These are phyloP conservation scores for Polyplosphaeria fusca DNA, from an alignment of 495 filamentous ascomycete genomes.

Conservation along the genomic window DNA sequence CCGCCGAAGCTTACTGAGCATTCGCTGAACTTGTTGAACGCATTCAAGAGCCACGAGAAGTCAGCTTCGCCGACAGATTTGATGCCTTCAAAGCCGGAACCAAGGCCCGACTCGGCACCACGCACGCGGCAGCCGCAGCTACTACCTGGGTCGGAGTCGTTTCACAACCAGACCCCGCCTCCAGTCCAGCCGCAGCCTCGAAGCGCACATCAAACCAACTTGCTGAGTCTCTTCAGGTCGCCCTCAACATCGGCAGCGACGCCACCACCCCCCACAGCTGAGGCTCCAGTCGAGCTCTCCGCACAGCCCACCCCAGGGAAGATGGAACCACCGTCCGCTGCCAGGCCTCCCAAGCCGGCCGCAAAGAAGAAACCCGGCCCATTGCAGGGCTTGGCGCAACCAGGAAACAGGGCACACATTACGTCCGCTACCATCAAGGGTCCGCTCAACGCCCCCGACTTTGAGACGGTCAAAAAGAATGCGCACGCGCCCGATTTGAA, in stretches of 20 bases:
- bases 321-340: not conserved
- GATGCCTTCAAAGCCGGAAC: constrained; percentile 24
- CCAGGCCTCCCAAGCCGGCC: constrained; percentile 6
- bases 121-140: constrained; percentile 9
- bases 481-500: constrained; percentile 14
- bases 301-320: constrained; percentile 29
- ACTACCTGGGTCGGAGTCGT: constrained; percentile 13
- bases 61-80: constrained; percentile 43
- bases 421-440: constrained; percentile 52
- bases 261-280: constrained; percentile 7
- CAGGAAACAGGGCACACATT: constrained; percentile 14
- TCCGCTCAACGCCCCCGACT: constrained; percentile 51
- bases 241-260: constrained; percentile 25
- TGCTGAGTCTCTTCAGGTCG: constrained; percentile 38
- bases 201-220: constrained; percentile 38
- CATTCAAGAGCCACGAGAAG: constrained; percentile 36
- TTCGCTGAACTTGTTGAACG: constrained; percentile 36
- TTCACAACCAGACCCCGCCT: constrained; percentile 13
- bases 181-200: constrained; percentile 22
- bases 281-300: constrained; percentile 27
- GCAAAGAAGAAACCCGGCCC: constrained; percentile 7
- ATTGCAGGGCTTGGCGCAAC: constrained; percentile 2
- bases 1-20: constrained; percentile 56
- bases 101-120: constrained; percentile 2
- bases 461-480: constrained; percentile 44